phyloP scores from a whole-genome alignment of 2,329 filamentous ascomycete species.

The Lithohypha guttulata region DNA sequence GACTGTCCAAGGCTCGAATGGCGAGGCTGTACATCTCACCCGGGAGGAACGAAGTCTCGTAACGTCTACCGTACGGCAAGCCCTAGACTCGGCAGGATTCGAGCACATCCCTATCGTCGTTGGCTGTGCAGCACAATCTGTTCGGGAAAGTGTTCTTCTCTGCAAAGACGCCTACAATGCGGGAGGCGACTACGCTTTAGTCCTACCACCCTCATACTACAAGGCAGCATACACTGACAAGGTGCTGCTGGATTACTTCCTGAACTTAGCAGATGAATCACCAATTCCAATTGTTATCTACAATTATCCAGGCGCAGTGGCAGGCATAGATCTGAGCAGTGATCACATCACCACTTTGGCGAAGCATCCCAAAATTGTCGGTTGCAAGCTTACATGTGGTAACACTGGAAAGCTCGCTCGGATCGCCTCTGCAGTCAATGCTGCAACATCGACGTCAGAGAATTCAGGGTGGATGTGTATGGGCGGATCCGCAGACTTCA shows the following conservation, averaged over 20 bases:
- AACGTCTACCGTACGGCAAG: slow-evolving; percentile 57
- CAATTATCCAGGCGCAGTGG: slow-evolving; percentile 59
- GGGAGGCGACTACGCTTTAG: slow-evolving; percentile 65
- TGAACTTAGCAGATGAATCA: slow-evolving; percentile 49
- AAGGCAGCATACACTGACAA: slow-evolving; percentile 52
- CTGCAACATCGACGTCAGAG: slow-evolving; percentile 30
- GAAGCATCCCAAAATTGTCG: slow-evolving; percentile 54
- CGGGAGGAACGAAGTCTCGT: slow-evolving; percentile 59
- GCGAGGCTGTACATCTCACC: slow-evolving; percentile 69
- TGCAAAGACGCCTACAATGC: slow-evolving; percentile 57
- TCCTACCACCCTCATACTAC: slow-evolving; percentile 70
- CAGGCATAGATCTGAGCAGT: slow-evolving; percentile 57
- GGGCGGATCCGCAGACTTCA: slow-evolving; percentile 65
- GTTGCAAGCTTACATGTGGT: slow-evolving; percentile 63
- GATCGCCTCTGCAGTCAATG: slow-evolving; percentile 40
- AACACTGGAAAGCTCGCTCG: slow-evolving; percentile 61
- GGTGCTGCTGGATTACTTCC: slow-evolving; percentile 54
- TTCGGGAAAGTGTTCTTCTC: slow-evolving; percentile 58
- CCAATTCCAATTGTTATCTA: slow-evolving; percentile 58
- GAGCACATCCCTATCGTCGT: slow-evolving; percentile 58
- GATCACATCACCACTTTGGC: slow-evolving; percentile 51
- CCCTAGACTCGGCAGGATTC: slow-evolving; percentile 57
- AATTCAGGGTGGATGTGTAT: slow-evolving; percentile 60
- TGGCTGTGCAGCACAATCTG: slow-evolving; percentile 63
- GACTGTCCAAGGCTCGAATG: slow-evolving; percentile 70